Evolutionary conservation across 441 rosid species (phyloP), one percentile per base, ranked within the genome.

Genomic region (Kokia cookei): DNA sequence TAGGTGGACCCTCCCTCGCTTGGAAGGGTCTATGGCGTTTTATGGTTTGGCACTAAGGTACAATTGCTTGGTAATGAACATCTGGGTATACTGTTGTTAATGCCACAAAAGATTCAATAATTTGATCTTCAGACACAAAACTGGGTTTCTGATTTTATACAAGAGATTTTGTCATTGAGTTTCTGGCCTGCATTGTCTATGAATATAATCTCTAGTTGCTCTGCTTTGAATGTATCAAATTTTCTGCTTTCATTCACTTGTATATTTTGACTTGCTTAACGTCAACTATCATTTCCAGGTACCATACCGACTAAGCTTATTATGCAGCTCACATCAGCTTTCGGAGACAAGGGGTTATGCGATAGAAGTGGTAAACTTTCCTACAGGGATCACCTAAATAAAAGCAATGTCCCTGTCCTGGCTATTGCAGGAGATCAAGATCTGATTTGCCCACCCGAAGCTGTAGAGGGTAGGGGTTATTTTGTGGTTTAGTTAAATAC

Each of bases 401-500:
- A 78, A 69, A 78, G 78, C 79, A 85, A 57, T 73, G 86, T 90
- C 57, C 97, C 99, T 62, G 82, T 93, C 67, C 80, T 94, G 76
- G 99, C 99, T 2, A 65, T 93, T 73, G 98, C 99, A 26, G 99
- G 99, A 78, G 97, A 93, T 72, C 79, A 69, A 77, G 97, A 94
- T 88, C 84, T 87, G 75, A 94, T 94, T 76, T 94, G 98, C 69
- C 98, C 98, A 19, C 92, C 96, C 55, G 89, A 81, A 68, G 97
- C 98, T 79, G 98, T 93, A 42, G 91, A 89, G 78, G 96, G 98
- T 91, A 86, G 47, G 73, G 65, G 76, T 57, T 40, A 59, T 32
- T 65, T 10, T 59, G 26, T 50, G 53, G 26, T 22, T 32, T 74
- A n/a, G 3, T 59, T 74, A 37, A 62, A 47, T 64, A 57, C 22